Conservation (phyloP, 2,329 filamentous ascomycete genomes). For the Sclerotinia subarctica region DNA sequence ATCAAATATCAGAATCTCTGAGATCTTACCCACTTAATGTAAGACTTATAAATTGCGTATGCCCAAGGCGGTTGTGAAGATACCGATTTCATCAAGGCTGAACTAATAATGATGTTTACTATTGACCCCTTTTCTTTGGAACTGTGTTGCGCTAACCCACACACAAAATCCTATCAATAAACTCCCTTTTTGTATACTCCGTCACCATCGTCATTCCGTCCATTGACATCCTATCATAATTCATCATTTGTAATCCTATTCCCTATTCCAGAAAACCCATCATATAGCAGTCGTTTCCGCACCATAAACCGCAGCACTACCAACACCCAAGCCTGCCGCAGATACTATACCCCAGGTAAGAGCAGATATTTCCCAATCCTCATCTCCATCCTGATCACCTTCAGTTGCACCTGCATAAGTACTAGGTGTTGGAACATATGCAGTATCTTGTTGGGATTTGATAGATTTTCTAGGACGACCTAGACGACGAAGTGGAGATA, state of each 20-base stretch:
- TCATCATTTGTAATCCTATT: neutral
- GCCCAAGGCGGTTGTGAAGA: no score
- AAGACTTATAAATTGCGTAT: neutral
- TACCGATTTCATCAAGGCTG: no score
- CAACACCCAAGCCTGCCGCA: slow-evolving; percentile 46
- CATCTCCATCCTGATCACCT: slow-evolving; percentile 43
- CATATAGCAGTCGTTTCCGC: slow-evolving; percentile 39
- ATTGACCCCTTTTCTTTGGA: no score
- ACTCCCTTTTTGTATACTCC: neutral
- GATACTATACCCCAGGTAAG: slow-evolving; percentile 47
- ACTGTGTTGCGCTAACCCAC: neutral
- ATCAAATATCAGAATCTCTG: no score
- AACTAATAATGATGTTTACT: neutral
- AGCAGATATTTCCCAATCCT: slow-evolving; percentile 48
- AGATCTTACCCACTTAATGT: no score
- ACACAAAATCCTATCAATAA: neutral
- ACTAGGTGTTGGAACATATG: slow-evolving; percentile 38
- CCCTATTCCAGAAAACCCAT: neutral
- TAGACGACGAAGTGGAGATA: slow-evolving; percentile 19
- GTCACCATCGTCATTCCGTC: neutral
- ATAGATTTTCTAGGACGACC: slow-evolving; percentile 16
- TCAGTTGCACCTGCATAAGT: slow-evolving; percentile 34
- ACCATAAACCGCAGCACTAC: slow-evolving; percentile 47
- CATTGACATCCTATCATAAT: neutral
- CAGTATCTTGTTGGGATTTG: slow-evolving; percentile 39